These are phyloP conservation scores for Tirmania nivea DNA, from an alignment of 495 filamentous ascomycete genomes.

Conservation along the genomic window DNA sequence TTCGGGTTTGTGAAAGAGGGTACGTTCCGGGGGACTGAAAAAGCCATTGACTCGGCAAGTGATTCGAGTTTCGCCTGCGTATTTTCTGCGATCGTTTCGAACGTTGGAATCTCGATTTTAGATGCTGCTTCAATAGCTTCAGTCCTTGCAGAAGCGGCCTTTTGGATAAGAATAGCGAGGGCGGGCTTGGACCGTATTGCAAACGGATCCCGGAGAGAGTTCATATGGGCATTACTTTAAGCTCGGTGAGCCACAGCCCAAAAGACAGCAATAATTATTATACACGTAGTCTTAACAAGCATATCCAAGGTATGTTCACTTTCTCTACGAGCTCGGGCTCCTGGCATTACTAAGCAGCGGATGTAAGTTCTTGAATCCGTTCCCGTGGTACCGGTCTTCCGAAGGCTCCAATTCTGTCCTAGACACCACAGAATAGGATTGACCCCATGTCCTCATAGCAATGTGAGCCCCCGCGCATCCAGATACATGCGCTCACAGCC, in stretches of 20 bases:
- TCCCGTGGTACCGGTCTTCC: too few species aligned
- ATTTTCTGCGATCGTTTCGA: background rate
- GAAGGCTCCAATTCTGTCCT: too few species aligned
- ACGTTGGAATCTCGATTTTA: background rate
- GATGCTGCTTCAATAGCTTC: background rate
- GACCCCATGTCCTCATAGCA: too few species aligned
- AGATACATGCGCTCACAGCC: background rate
- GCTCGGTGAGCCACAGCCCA: too few species aligned
- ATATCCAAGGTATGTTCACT: too few species aligned
- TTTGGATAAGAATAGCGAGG: constrained; percentile 25
- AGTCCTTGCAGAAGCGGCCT: background rate
- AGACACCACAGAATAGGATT: too few species aligned
- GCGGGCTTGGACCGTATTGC: constrained; percentile 27
- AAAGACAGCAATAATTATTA: too few species aligned
- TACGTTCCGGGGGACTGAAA: constrained; percentile 41
- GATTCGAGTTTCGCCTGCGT: background rate
- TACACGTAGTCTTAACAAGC: too few species aligned
- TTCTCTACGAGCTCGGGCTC: too few species aligned
- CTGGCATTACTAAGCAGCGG: too few species aligned
- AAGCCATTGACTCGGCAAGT: constrained; percentile 32
- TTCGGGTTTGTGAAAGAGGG: constrained; percentile 49
- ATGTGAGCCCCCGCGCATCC: background rate
- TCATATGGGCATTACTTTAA: constrained; percentile 23
- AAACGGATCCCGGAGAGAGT: constrained; percentile 29
- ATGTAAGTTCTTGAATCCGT: too few species aligned